A percentile compares a stretch with the other conserved stretches of the same genome.
Conservation (phyloP, 192 early-diverging fungal genomes). For the Coemansia sp. region DNA sequence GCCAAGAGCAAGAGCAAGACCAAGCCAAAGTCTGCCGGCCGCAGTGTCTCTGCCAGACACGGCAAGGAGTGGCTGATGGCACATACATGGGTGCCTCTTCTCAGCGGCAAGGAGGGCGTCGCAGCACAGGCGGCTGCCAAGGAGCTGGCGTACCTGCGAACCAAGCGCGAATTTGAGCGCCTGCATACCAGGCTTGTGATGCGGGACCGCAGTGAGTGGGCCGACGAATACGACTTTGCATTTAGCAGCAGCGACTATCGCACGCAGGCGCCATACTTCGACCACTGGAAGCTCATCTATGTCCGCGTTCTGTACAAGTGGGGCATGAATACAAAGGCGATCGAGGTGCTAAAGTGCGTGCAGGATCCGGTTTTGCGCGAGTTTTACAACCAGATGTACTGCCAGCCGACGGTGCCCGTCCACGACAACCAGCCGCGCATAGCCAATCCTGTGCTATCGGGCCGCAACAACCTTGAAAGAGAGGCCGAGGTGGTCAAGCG, state of each 20-base stretch:
- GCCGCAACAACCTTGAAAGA: background rate
- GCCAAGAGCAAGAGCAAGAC: background rate
- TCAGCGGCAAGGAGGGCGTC: conserved; percentile 8
- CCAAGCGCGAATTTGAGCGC: conserved; percentile 21
- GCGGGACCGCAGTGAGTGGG: conserved; percentile 6
- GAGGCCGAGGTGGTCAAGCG: background rate
- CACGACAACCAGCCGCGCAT: conserved; percentile 36
- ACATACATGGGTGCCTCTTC: conserved; percentile 10
- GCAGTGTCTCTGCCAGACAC: background rate
- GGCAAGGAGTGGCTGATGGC: conserved; percentile 3
- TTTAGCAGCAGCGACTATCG: background rate
- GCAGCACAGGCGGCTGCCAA: conserved; percentile 20
- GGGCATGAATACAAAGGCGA: conserved; percentile 41
- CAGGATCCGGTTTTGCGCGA: conserved; percentile 24
- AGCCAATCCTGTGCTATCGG: conserved; percentile 13
- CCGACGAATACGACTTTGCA: background rate
- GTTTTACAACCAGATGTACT: conserved; percentile 32
- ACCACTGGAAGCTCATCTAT: conserved; percentile 50
- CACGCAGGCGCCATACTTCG: conserved; percentile 28
- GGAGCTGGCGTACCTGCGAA: conserved; percentile 26
- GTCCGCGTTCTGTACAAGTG: conserved; percentile 44
- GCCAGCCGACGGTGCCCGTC: conserved; percentile 36
- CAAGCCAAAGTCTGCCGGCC: background rate
- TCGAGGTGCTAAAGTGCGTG: conserved; percentile 45
- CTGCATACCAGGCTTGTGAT: conserved; percentile 20